Evolutionary conservation across 192 early-diverging fungal genomes (phyloP), one percentile per base, ranked within the genome.

Genomic region (Kappamyces sp.): DNA sequence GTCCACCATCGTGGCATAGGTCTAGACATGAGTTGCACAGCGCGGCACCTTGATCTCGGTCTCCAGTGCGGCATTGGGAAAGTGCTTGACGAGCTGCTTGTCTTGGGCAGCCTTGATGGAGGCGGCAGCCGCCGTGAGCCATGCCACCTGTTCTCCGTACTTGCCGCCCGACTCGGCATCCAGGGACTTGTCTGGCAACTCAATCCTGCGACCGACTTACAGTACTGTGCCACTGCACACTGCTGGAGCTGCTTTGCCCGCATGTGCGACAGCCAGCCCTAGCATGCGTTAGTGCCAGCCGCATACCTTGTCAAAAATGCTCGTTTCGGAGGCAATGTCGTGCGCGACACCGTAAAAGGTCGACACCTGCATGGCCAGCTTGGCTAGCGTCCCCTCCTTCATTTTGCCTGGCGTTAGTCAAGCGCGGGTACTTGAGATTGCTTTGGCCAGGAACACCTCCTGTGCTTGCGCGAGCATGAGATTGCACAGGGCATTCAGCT

Each of bases 401-500:
- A 91, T 83, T 44, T 87, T 84, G 64, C 86, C 90, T 65, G 82
- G 4, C 23, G 15, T 12, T 12, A 32, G 50, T 10, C 12, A 55
- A 55, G 10, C 32, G n/a, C 9, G 43, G 41, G 40, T 43, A 62
- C 67, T 66, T 49, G 72, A 64, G 31, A 89, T 84, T 2, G 91
- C 88, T 51, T 92, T 87, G 41, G 85, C 84, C 89, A 90, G 92
- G 33, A 87, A 90, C 60, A 90, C 93, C 68, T 94, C 94, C 63
- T 95, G 93, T 32, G 94, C 94, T 65, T 95, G 94, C 6, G 90
- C 90, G 2, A 95, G 74, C 89, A 90, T 94, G n/a, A 89, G 65
- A 58, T 84, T 79, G 7, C 76, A 71, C 5, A 97, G 74, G n/a
- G 86, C 81, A 12, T 75, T 66, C 2, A 80, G 59, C 3, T 84